Evolutionary conservation across 2,329 filamentous ascomycete species (phyloP), one percentile per base, ranked within the genome.

Genomic region (Chalara sp.): DNA sequence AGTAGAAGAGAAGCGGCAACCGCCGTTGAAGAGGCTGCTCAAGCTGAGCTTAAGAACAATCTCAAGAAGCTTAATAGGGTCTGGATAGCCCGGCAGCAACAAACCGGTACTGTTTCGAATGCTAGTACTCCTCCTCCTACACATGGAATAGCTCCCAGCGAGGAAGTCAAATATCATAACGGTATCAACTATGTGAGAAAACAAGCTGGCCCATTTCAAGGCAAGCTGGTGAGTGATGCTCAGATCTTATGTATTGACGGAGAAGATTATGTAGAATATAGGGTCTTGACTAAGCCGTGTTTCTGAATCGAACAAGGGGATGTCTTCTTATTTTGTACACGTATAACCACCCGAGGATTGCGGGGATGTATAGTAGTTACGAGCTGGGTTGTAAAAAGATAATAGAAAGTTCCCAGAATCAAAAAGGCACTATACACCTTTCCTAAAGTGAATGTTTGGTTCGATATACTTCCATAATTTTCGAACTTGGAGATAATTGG

Each of bases 211-310:
- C 79, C 80, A 0, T 83, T 84, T 53, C 70, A 75, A 54, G 81
- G 80, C 29, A 82, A 83, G 62, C 73, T 84, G n/a, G 80, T 82
- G 32, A 81, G 78, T 44, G 74, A 79, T 53, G 78, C 80, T 5
- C 76, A 75, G 7, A 79, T 84, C 28, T 75, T 84, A 58, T 82
- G 70, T 45, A 84, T 85, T 53, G 80, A 84, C 52, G 81, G 80
- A 28, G 81, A 84, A 61, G 81, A 84, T 55, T 85, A 81, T 53
- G 80, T 85, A 33, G 81, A 84, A 63, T 84, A 84, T 56, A 75
- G 81, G 1, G 79, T 85, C 1, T 72, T 85, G 30, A 83, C 78
- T 1, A 84, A 82, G 66, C 79, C 80, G 0, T 76, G 72, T 0
- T 84, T 84, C 59, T 83, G 39, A 29, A 21, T 21, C 21, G 21